Evolutionary conservation across 1,139 yeast genomes (phyloP).

Genomic region (Hanseniaspora sp.): DNA sequence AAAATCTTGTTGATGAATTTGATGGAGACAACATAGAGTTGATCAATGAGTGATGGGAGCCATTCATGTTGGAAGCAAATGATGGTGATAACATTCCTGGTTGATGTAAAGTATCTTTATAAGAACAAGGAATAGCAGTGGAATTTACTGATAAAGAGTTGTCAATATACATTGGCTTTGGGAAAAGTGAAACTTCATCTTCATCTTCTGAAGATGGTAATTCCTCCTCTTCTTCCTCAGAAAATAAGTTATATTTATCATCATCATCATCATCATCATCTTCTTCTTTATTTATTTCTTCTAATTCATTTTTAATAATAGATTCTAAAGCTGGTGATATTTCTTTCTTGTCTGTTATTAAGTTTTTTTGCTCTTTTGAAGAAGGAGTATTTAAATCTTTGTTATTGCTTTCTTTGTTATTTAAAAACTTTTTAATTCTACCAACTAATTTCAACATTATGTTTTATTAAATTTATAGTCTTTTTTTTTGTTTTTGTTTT

Average conservation of each 20-base stretch:
- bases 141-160: conserved; percentile 18
- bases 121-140: conserved; percentile 24
- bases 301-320: too few species aligned
- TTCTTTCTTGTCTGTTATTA: neutral
- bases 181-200: conserved; percentile 20
- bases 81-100: conserved; percentile 19
- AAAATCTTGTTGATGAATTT: neutral
- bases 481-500: too few species aligned
- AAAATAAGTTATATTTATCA: neutral
- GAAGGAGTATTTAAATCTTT: too few species aligned
- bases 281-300: neutral
- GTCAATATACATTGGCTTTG: conserved; percentile 22
- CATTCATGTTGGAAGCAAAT: neutral
- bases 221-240: conserved; percentile 9
- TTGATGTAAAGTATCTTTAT: conserved; percentile 19
- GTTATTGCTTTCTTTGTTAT: neutral
- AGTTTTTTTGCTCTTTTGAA: neutral
- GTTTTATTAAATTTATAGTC: too few species aligned
- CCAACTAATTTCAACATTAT: neutral
- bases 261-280: neutral
- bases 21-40: neutral
- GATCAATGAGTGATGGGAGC: neutral
- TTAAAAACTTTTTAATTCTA: conserved; percentile 1
- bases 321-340: too few species aligned
- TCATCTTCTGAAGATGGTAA: conserved; percentile 8